A percentile compares a stretch with the other conserved stretches of the same genome.
Conservation (phyloP, 306 rosid species). For the Inga leiocalycina region DNA sequence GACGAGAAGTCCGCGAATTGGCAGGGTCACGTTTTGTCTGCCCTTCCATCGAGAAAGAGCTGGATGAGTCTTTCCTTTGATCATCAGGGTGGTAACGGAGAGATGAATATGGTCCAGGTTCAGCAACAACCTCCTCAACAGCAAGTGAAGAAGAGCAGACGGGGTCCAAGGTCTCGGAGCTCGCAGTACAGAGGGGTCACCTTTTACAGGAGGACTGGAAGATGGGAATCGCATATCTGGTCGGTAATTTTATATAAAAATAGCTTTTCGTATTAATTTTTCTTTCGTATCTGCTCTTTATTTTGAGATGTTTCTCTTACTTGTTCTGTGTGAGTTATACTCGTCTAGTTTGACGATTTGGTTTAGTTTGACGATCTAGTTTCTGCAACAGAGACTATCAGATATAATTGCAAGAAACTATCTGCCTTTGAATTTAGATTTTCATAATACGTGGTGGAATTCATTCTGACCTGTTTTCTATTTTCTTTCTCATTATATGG, state of each 20-base stretch:
- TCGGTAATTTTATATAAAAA: conserved; percentile 36
- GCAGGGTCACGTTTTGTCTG: conserved; percentile 54
- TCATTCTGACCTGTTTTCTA: conserved; percentile 22
- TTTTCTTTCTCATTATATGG: conserved; percentile 19
- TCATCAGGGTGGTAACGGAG: conserved; percentile 47
- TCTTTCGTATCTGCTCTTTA: neutral
- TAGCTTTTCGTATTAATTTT: neutral
- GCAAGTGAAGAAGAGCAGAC: conserved; percentile 84
- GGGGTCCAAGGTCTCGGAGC: conserved; percentile 98
- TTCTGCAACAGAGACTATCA: neutral
- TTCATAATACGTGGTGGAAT: conserved; percentile 25
- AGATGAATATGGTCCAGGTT: conserved; percentile 51
- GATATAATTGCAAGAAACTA: neutral
- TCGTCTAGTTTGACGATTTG: neutral
- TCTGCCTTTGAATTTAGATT: conserved; percentile 9
- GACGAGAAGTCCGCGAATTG: conserved; percentile 43
- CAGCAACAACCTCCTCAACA: conserved; percentile 50
- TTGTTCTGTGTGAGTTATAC: neutral
- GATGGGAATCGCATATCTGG: conserved; percentile 99
- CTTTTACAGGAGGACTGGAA: conserved; percentile 95
- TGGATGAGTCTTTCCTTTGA: conserved; percentile 71
- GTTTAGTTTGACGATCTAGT: neutral
- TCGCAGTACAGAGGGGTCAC: conserved; percentile 99
- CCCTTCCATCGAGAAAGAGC: conserved; percentile 58
- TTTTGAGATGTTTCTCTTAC: neutral